Percentiles rank a stretch among this genome's conserved stretches.
phyloP scores from a whole-genome alignment of 2,329 filamentous ascomycete genomes.

The Saccharata proteae region DNA sequence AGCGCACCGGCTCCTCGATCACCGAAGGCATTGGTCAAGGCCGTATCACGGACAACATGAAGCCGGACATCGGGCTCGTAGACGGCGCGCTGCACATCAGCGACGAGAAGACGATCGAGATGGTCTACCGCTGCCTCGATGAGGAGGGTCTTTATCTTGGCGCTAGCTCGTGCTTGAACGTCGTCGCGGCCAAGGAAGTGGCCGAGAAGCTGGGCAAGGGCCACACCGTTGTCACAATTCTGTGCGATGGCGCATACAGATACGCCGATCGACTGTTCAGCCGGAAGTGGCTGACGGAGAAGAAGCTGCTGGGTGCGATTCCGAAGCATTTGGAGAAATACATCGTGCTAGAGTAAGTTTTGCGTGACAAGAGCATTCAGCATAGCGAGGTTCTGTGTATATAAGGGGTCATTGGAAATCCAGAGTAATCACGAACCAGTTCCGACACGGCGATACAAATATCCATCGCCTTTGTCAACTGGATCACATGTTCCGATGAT shows the following conservation, averaged over 20 bases:
- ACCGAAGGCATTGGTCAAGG: slow-evolving; percentile 98
- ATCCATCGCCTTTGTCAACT: too few relatives aligned
- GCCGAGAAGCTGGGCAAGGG: slow-evolving; percentile 82
- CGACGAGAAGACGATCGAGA: slow-evolving; percentile 91
- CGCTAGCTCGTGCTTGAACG: slow-evolving; percentile 86
- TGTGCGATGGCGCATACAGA: slow-evolving; percentile 94
- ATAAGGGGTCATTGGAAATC: too few relatives aligned
- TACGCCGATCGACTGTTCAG: slow-evolving; percentile 94
- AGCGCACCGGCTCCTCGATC: slow-evolving; percentile 75
- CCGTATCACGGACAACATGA: slow-evolving; percentile 86
- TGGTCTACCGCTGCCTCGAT: slow-evolving; percentile 93
- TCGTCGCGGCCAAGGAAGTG: slow-evolving; percentile 88
- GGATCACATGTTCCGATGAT: too few relatives aligned
- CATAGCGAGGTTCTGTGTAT: too few relatives aligned
- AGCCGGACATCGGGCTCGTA: slow-evolving; percentile 69
- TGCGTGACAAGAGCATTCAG: neutral
- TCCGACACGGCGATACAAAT: too few relatives aligned
- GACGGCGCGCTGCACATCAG: slow-evolving; percentile 76
- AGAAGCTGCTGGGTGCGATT: slow-evolving; percentile 70
- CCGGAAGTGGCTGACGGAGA: slow-evolving; percentile 75
- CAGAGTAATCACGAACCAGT: too few relatives aligned
- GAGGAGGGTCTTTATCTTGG: slow-evolving; percentile 94
- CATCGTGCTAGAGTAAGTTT: slow-evolving; percentile 70
- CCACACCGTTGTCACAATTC: slow-evolving; percentile 81
- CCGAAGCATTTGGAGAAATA: slow-evolving; percentile 83